Evolutionary conservation across 2,329 filamentous ascomycete genomes (phyloP), one percentile per base, ranked within the genome.

Genomic region (Lojkania enalia): DNA sequence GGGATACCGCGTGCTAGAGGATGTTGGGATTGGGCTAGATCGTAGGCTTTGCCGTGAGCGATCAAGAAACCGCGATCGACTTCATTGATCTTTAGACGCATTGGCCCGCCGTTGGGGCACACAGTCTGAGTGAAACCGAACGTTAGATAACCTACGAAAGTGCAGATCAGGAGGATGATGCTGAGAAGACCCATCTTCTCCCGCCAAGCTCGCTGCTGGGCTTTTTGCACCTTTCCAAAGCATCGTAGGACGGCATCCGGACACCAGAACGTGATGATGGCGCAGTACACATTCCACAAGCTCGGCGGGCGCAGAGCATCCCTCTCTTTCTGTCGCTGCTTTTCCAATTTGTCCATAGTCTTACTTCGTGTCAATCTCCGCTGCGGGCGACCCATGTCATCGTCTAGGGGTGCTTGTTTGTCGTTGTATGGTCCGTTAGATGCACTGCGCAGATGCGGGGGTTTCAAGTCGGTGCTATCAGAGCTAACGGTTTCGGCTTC

Each of bases 111-210:
- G 2, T 74, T 71, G 13, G 87, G 84, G 69, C 94, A 99, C 14
- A 99, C 94, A 3, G 85, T 85, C 49, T 87, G 81, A 3, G 89
- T 97, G 72, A 99, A 99, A 33, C 94, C 94, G 63, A 99, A 99
- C 0, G 94, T 99, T 42, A 99, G 76, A 74, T 92, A 99, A 64
- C 94, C 94, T 36, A 99, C 92, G 63, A 91, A 84, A 7, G 83
- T 81, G 77, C 91, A 95, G 65, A 97, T 91, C 48, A 86, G 66
- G 21, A 96, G 66, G 66, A 99, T 99, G 64, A 99, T 84, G 72
- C 91, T 96, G 73, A 96, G 88, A 46, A 99, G 75, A 2, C 94
- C 94, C 78, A 99, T 95, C 79, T 99, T 99, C 69, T 99, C 94
- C 55, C 94, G 83, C 94, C 94, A 99, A 2, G 94, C 94, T 61